phyloP scores from a whole-genome alignment of 2,329 filamentous ascomycete genomes.

The Penicillium sp. region DNA sequence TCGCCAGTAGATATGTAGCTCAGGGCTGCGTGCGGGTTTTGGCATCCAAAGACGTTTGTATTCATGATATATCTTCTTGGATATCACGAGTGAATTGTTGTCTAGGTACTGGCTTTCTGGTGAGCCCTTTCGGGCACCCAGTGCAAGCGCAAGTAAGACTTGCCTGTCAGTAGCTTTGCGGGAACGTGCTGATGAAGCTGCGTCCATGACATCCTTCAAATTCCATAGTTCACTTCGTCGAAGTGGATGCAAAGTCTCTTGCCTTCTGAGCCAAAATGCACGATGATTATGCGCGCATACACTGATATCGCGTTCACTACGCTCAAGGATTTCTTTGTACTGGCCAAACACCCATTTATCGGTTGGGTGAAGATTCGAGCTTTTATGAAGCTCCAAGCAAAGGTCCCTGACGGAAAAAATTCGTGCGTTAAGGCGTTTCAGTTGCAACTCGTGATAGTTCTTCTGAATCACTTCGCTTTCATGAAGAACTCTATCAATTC shows the following conservation, averaged over 20 bases:
- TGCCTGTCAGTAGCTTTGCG: not conserved
- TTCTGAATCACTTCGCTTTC: not conserved
- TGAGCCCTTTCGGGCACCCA: not conserved
- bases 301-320: not conserved
- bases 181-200: not conserved
- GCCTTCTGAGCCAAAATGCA: not conserved
- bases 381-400: not conserved
- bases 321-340: not conserved
- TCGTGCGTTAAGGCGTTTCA: not conserved
- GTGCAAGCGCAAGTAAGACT: not conserved
- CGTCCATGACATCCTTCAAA: not conserved
- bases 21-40: not conserved
- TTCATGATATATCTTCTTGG: not conserved
- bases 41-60: constrained; percentile 12
- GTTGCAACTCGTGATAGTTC: constrained; percentile 11
- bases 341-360: not conserved
- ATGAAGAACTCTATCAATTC: constrained; percentile 19
- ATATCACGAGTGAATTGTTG: not conserved
- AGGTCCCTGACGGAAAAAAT: not conserved
- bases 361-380: not conserved
- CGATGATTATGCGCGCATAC: not conserved
- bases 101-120: not conserved
- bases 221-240: not conserved
- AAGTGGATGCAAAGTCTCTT: not conserved
- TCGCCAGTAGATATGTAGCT: constrained; percentile 25